Conservation (phyloP, 257 asterid genomes). For the Echites panduratus region DNA sequence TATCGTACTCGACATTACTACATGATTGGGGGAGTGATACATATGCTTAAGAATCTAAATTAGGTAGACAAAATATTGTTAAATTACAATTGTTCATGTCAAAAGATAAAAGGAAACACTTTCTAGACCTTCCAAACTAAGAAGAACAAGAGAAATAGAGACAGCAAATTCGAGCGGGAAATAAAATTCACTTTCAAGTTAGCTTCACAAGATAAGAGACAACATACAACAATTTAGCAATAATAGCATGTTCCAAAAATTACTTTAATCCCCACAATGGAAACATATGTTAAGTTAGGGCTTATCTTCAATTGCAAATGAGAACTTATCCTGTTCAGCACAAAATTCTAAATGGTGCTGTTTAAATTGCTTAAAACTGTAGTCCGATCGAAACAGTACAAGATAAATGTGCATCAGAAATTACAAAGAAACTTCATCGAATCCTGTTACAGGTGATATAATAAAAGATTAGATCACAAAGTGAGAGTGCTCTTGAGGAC, state of each 20-base stretch:
- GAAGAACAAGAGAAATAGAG: not conserved
- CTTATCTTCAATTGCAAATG: not conserved
- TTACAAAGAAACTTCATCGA: not conserved
- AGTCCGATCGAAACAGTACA: not conserved
- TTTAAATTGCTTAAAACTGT: not conserved
- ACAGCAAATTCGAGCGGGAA: not conserved
- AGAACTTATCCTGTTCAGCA: not conserved
- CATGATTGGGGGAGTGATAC: not conserved
- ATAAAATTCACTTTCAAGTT: not conserved
- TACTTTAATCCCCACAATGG: not conserved
- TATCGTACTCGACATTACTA: not conserved
- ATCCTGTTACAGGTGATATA: not conserved
- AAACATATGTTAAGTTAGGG: not conserved
- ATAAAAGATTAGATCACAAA: not conserved
- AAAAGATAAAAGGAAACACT: not conserved
- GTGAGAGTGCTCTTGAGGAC: not conserved
- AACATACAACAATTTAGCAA: not conserved
- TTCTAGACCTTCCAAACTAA: not conserved
- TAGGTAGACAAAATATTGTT: not conserved
- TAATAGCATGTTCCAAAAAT: not conserved
- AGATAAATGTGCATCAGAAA: not conserved
- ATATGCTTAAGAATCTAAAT: not conserved
- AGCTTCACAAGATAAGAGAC: not conserved
- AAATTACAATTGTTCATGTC: not conserved
- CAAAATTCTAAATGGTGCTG: not conserved